These are phyloP conservation scores for Aspergillus carlsbadensis DNA, from an alignment of 495 filamentous ascomycete species.

Conservation along the genomic window DNA sequence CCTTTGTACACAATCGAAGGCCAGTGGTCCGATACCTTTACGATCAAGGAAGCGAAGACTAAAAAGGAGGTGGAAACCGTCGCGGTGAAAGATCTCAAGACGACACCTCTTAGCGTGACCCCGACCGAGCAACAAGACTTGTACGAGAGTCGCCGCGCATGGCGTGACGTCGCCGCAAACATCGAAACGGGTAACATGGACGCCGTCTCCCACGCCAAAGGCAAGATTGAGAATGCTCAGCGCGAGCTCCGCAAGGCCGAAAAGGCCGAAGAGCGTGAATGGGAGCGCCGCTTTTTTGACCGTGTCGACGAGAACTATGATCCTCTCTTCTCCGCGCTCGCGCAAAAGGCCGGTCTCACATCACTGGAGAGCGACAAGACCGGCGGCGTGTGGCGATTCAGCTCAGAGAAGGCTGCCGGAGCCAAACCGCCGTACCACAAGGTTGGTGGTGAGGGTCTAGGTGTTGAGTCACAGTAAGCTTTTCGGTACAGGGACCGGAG, in stretches of 20 bases:
- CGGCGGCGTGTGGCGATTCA: conserved; percentile 85
- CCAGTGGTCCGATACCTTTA: conserved; percentile 86
- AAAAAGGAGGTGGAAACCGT: conserved; percentile 72
- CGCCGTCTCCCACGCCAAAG: conserved; percentile 71
- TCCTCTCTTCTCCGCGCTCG: conserved; percentile 56
- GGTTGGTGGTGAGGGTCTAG: conserved; percentile 40
- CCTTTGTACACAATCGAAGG: conserved; percentile 83
- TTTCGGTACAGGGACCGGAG: not conserved
- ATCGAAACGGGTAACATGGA: conserved; percentile 85
- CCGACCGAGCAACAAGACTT: conserved; percentile 80
- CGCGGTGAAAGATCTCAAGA: conserved; percentile 59
- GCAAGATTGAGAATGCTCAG: conserved; percentile 88
- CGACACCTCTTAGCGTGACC: conserved; percentile 67
- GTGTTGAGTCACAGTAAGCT: conserved; percentile 18
- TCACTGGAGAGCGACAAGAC: conserved; percentile 77
- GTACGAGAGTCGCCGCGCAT: conserved; percentile 85
- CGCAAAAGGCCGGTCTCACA: conserved; percentile 51
- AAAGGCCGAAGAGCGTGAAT: conserved; percentile 71
- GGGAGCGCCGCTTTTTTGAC: conserved; percentile 84
- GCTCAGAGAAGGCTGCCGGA: conserved; percentile 58
- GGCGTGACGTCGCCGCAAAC: conserved; percentile 77
- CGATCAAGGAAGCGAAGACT: conserved; percentile 67
- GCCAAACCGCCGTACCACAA: conserved; percentile 46
- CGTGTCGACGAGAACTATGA: conserved; percentile 51
- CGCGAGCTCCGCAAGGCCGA: conserved; percentile 81